Base-by-base conservation (phyloP, 768 basidiomycete species). In the Strobilomyces dryophilus region DNA sequence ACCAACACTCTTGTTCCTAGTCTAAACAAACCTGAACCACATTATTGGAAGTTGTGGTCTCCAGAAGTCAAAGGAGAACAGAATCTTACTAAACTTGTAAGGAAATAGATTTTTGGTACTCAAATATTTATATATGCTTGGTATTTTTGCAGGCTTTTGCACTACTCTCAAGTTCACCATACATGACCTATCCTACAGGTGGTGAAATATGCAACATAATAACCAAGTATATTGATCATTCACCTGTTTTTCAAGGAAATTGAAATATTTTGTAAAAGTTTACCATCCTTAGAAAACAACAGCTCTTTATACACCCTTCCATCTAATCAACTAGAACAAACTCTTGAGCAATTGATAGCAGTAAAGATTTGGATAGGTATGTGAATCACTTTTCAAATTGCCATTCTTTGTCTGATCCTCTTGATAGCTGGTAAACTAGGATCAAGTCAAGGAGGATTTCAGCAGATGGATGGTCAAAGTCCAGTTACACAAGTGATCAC, bases 311-410 rank as follows among this genome's bases (percentile, higher is more conserved):
- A 51, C 8, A 48, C 9, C 11, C 40, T 57, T 42, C 10, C 49
- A 8, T 43, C 39, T 27, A 17, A 27, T 2, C 21, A 45, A 3
- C 15, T 62, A 4, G 35, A 61, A 8, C 27, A 45, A 2, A 49
- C 14, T 10, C 14, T 61, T 36, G 49, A 49, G 21, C 5, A 40
- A 3, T 39, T 40, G 1, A 32, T 48, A 11, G 60, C 60, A 24
- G 29, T 29, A 6, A 41, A 27, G 7, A 10, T 61, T n/a, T 61
- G 56, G 61, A 51, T 42, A 17, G 50, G 60, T 61, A 34, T n/a
- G n/a, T n/a, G n/a, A n/a, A n/a, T n/a, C n/a, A n/a, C n/a, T n/a
- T 29, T 29, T 6, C 6, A 29, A 29, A 29, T 29, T 29, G 24
- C 2, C 24, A 29, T 29, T 6, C 24, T 24, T 24, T 29, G 9